Percentiles rank a stretch among this genome's conserved stretches.
Conservation (phyloP, 1,284 basidiomycete species). For the Laetiporus sulphureus region DNA sequence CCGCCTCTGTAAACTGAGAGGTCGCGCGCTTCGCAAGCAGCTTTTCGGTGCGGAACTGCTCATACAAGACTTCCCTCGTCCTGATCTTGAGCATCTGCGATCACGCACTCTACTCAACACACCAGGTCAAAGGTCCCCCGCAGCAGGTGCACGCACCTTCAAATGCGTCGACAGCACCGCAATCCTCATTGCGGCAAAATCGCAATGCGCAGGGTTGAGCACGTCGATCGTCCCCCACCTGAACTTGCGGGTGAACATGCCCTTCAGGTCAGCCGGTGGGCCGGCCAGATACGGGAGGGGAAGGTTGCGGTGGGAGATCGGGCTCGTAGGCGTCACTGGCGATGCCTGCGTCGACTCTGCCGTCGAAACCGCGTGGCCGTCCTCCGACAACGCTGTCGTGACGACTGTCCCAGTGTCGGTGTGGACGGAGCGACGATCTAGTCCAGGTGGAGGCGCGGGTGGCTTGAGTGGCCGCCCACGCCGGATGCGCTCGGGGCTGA, state of each 20-base stretch:
- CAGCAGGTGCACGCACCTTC: constrained; percentile 44
- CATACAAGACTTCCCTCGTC: constrained; percentile 79
- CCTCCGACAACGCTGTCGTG: constrained; percentile 36
- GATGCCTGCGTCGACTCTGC: constrained; percentile 21
- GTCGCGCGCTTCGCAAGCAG: constrained; percentile 76
- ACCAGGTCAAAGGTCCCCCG: constrained; percentile 4
- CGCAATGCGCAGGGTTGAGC: constrained; percentile 74
- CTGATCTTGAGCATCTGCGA: constrained; percentile 66
- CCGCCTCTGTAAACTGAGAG: constrained; percentile 64
- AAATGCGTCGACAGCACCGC: constrained; percentile 74
- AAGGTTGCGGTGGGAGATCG: constrained; percentile 26
- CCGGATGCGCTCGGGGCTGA: constrained; percentile 55
- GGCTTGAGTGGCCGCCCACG: constrained; percentile 26
- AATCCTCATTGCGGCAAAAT: constrained; percentile 75
- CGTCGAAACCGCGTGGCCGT: constrained; percentile 30
- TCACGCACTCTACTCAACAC: constrained; percentile 3
- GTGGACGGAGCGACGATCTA: constrained; percentile 13
- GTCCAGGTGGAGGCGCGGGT: constrained; percentile 5
- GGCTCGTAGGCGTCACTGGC: constrained; percentile 19
- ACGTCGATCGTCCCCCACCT: constrained; percentile 82
- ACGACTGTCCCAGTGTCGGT: constrained; percentile 6
- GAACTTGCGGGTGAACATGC: constrained; percentile 68
- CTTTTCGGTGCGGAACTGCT: constrained; percentile 80
- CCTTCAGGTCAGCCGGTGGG: constrained; percentile 59
- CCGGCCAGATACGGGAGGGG: constrained; percentile 39